Conservation (phyloP, 345 rosid genomes). For the Turritis glabra region DNA sequence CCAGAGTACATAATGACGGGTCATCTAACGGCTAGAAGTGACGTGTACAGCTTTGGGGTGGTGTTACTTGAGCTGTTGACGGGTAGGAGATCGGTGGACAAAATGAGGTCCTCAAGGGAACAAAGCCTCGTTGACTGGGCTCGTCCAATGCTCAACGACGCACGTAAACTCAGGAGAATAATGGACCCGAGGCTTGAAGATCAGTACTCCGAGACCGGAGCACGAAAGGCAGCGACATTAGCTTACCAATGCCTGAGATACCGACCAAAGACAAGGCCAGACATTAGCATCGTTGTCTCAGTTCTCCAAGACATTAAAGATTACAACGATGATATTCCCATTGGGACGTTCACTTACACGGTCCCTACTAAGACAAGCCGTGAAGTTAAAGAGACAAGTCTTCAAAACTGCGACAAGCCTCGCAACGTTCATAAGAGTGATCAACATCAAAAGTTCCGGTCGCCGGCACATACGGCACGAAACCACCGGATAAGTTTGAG, state of each 20-base stretch:
- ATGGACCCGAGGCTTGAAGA: slow-evolving; percentile 90
- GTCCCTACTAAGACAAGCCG: slow-evolving; percentile 43
- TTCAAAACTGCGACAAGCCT: slow-evolving; percentile 22
- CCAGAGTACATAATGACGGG: slow-evolving; percentile 96
- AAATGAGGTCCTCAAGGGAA: slow-evolving; percentile 49
- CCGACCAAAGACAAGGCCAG: slow-evolving; percentile 75
- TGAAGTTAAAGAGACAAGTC: slow-evolving; percentile 37
- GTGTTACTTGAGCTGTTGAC: slow-evolving; percentile 66
- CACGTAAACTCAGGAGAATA: slow-evolving; percentile 64
- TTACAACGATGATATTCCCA: slow-evolving; percentile 41
- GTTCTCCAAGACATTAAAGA: slow-evolving; percentile 59
- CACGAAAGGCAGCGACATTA: slow-evolving; percentile 70
- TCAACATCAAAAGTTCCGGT: slow-evolving; percentile 35
- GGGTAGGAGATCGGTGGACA: slow-evolving; percentile 59
- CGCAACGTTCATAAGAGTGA: slow-evolving; percentile 12
- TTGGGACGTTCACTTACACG: slow-evolving; percentile 58
- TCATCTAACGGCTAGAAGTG: slow-evolving; percentile 72
- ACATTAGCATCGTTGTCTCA: slow-evolving; percentile 57
- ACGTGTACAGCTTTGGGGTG: slow-evolving; percentile 73
- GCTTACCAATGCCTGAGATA: slow-evolving; percentile 80
- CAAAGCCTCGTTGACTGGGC: slow-evolving; percentile 73
- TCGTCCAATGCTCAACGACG: slow-evolving; percentile 61
- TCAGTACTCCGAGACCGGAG: slow-evolving; percentile 77
- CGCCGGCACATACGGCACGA: slow-evolving; percentile 37
- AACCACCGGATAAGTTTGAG: slow-evolving; percentile 29